Base-by-base conservation (phyloP, 2,329 filamentous ascomycete genomes). In the Cercospora brassicicola region DNA sequence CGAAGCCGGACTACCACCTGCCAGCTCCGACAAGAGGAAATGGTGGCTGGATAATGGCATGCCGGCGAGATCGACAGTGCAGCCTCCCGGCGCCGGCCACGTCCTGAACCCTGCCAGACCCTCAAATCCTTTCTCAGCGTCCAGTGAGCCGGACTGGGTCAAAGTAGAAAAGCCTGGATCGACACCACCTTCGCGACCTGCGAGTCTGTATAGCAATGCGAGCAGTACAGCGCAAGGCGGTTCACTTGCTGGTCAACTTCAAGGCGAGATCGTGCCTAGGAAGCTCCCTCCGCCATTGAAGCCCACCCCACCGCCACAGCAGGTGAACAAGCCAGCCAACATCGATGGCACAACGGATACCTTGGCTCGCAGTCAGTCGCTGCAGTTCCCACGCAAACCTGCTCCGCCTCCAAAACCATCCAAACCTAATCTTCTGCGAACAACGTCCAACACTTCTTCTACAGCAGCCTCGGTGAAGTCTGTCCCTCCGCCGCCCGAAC, bases 131-230 rank as follows among this genome's bases (percentile, higher is more conserved):
- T 98, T 96, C 78, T 86, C 85, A 1, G 83, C 86, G 0, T 89
- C 87, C 1, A 85, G 90, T 33, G 92, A 96, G 78, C 87, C 90
- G 9, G 94, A 97, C 75, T 98, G 95, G 95, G 88, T 96, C 39
- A 80, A 82, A 67, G 79, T 84, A 4, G 77, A 79, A 20, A 75
- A 73, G 45, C 77, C 77, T 1, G 61, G 62, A 20, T 71, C 63
- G 8, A 69, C 71, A 6, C 69, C 71, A 28, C 70, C 73, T 2
- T 71, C 72, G 7, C 67, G 73, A n/a, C 28, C 68, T 10, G 42
- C 70, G 23, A 73, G 73, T 3, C 33, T 69, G 13, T 67, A 69
- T 45, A 70, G 69, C 67, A 72, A 36, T 57, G 55, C 65, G 45
- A 68, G 68, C 45, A 62, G 51, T 39, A 56, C 56, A 10, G 39